A percentile compares a stretch with the other conserved stretches of the same genome.
phyloP scores from a whole-genome alignment of 768 basidiomycete species.

The Boletus coccyginus region DNA sequence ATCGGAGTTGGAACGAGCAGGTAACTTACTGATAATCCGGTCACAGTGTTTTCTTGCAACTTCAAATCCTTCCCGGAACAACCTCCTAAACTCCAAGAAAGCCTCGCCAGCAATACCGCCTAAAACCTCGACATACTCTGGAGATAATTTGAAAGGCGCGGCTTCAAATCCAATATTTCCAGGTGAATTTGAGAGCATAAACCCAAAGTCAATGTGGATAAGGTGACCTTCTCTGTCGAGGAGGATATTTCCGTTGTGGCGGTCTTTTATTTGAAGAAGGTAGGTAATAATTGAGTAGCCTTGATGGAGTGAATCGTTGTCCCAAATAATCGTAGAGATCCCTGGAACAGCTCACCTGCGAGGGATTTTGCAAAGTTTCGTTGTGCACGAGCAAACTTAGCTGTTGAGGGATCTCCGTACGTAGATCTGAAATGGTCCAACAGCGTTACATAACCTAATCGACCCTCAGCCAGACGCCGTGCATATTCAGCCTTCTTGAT shows the following conservation, averaged over 20 bases:
- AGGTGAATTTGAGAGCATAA: conserved; percentile 95
- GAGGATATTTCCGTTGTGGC: conserved; percentile 98
- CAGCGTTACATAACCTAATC: conserved; percentile 83
- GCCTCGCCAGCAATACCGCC: conserved; percentile 78
- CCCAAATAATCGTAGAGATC: not conserved
- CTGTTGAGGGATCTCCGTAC: conserved; percentile 84
- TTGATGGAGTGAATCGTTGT: conserved; percentile 20
- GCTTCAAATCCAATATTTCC: conserved; percentile 98
- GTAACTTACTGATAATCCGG: conserved; percentile 78
- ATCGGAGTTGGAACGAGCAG: not conserved
- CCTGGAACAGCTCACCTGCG: conserved; percentile 49
- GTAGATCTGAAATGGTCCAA: conserved; percentile 90
- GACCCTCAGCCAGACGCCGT: conserved; percentile 73
- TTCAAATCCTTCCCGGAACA: conserved; percentile 94
- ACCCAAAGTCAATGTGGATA: conserved; percentile 98
- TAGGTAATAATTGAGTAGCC: conserved; percentile 97
- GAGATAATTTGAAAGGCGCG: conserved; percentile 95
- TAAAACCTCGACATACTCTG: conserved; percentile 94
- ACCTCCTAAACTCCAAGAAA: conserved; percentile 77
- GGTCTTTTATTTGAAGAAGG: conserved; percentile 95
- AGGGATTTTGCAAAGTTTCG: conserved; percentile 92
- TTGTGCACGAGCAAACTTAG: conserved; percentile 87
- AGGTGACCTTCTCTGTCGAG: conserved; percentile 93
- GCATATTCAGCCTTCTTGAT: conserved; percentile 99
- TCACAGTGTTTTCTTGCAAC: conserved; percentile 95